Evolutionary conservation across 2,329 filamentous ascomycete genomes (phyloP).

Genomic region (Colletotrichum gloeosporioides): DNA sequence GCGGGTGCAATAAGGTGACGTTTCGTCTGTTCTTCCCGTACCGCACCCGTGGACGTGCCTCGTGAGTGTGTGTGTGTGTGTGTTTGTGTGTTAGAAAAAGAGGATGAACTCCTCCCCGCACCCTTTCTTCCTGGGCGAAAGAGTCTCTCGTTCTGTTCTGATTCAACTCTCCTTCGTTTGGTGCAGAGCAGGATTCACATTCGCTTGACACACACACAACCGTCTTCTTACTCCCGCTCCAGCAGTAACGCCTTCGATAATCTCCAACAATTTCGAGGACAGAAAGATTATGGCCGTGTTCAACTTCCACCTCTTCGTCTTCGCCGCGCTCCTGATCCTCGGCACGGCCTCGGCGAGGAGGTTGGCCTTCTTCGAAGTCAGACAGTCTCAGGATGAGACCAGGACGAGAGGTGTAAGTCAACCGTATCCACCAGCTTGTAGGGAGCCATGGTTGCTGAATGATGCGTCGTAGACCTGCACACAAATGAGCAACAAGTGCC

Average conservation of each 20-base stretch:
- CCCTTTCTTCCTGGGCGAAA: background rate
- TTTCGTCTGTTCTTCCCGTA: conserved; percentile 10
- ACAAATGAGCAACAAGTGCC: conserved; percentile 19
- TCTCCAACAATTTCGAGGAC: background rate
- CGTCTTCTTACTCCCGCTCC: background rate
- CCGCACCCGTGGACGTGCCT: background rate
- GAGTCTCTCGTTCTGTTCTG: background rate
- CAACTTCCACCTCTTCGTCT: background rate
- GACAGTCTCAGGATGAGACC: conserved; percentile 10
- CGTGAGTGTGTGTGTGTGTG: background rate
- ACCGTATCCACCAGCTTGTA: background rate
- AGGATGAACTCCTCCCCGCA: background rate
- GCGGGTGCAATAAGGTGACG: background rate
- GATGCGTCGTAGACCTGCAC: background rate
- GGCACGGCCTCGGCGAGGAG: background rate
- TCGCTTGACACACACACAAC: background rate
- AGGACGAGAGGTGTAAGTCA: conserved; percentile 11
- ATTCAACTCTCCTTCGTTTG: background rate
- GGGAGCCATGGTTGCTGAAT: background rate
- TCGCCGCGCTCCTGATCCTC: background rate
- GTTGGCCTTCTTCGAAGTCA: background rate
- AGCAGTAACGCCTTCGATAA: background rate
- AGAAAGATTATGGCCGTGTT: background rate
- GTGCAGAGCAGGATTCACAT: background rate
- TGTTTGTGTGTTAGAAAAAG: background rate